A percentile compares a stretch with the other conserved stretches of the same genome.
phyloP scores from a whole-genome alignment of 768 basidiomycete species.

The Lepiota venenata region DNA sequence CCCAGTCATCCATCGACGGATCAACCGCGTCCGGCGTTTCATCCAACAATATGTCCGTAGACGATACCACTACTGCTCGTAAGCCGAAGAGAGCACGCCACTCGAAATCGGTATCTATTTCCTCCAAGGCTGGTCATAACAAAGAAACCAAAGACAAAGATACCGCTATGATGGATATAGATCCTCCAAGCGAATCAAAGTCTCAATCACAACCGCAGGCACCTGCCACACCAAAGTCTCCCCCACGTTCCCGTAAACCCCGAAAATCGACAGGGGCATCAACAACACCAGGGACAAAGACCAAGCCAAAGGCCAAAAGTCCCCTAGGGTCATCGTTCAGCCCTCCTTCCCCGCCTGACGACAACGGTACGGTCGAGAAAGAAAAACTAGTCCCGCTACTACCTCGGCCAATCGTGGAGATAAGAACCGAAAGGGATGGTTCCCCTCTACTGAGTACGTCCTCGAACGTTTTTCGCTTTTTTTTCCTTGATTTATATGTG shows the following conservation, averaged over 20 bases:
- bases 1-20: conserved; percentile 9
- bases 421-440: conserved; percentile 8
- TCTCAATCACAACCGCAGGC: background rate
- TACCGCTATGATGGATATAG: conserved; percentile 8
- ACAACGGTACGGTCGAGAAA: background rate
- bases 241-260: conserved; percentile 10
- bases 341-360: conserved; percentile 8
- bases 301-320: conserved; percentile 2
- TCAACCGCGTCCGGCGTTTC: conserved; percentile 1
- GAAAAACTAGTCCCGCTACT: background rate
- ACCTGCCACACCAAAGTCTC: conserved; percentile 9
- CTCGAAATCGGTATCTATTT: conserved; percentile 8
- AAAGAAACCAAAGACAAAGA: conserved; percentile 4
- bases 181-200: background rate
- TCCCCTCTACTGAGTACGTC: conserved; percentile 8
- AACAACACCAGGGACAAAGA: conserved; percentile 7
- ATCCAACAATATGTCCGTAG: conserved; percentile 8
- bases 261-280: conserved; percentile 2
- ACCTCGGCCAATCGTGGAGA: conserved; percentile 3
- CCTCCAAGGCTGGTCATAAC: background rate
- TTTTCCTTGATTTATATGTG: too few species aligned
- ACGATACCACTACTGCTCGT: conserved; percentile 7
- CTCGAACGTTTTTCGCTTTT: background rate
- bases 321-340: conserved; percentile 5
- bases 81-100: conserved; percentile 3